These are phyloP conservation scores for Calonectria pauciramosa DNA, from an alignment of 2,329 filamentous ascomycete species.

Conservation along the genomic window DNA sequence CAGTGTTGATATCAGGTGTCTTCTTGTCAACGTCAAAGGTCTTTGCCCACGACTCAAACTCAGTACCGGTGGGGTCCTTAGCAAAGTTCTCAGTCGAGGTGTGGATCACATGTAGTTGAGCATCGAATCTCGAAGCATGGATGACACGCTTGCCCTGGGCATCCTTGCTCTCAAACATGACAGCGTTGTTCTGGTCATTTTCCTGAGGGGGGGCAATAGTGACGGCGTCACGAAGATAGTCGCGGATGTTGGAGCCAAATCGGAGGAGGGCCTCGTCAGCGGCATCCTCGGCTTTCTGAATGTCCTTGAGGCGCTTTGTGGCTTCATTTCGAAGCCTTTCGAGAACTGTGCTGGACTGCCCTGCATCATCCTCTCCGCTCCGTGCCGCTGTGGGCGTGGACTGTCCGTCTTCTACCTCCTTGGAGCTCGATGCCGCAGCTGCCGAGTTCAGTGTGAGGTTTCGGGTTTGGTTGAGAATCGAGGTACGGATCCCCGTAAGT, in stretches of 20 bases:
- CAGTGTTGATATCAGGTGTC: conserved; percentile 84
- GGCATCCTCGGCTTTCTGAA: conserved; percentile 93
- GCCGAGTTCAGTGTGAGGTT: conserved; percentile 75
- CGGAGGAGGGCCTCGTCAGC: conserved; percentile 95
- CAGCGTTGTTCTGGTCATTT: conserved; percentile 67
- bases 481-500: conserved; percentile 77
- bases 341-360: conserved; percentile 75
- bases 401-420: conserved; percentile 53
- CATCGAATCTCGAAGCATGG: conserved; percentile 93
- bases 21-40: conserved; percentile 86
- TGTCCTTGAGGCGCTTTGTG: conserved; percentile 85
- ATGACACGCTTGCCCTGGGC: conserved; percentile 91
- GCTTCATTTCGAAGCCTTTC: conserved; percentile 83
- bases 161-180: conserved; percentile 96
- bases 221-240: conserved; percentile 92
- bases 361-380: conserved; percentile 55
- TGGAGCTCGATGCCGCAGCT: conserved; percentile 46
- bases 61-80: conserved; percentile 81
- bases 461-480: conserved; percentile 80
- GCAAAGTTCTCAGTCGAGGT: conserved; percentile 85
- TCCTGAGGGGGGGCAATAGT: conserved; percentile 82
- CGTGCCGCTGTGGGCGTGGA: conserved; percentile 62
- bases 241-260: conserved; percentile 89
- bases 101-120: conserved; percentile 95
- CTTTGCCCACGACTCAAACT: conserved; percentile 81